Percentiles rank a stretch among this genome's conserved stretches.
Evolutionary conservation across 2,329 filamentous ascomycete genomes (phyloP).

Genomic region (Juglanconis juglandina): DNA sequence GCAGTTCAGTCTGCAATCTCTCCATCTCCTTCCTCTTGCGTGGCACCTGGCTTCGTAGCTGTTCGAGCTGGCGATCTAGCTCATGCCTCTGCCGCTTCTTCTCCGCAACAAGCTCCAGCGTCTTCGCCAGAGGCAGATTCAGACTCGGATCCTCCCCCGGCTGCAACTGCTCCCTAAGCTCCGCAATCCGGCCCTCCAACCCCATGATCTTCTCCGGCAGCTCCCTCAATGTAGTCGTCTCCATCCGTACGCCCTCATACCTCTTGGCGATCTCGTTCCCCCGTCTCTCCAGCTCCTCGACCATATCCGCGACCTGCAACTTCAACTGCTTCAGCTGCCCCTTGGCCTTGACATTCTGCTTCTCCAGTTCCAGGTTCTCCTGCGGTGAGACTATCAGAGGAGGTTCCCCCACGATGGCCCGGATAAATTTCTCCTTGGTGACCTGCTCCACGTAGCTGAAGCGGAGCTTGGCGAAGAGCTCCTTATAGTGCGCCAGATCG

Average conservation of each 20-base stretch:
- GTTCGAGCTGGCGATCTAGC: constrained; percentile 61
- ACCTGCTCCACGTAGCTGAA: constrained; percentile 98
- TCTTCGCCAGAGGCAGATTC: constrained; percentile 57
- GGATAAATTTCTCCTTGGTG: constrained; percentile 96
- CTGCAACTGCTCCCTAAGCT: constrained; percentile 41
- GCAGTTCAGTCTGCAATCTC: constrained; percentile 63
- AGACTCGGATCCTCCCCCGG: constrained; percentile 40
- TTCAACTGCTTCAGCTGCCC: constrained; percentile 76
- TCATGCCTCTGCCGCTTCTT: constrained; percentile 50
- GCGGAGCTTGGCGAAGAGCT: constrained; percentile 91
- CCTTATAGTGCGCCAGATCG: constrained; percentile 86
- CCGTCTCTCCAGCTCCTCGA: constrained; percentile 66
- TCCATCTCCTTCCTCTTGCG: constrained; percentile 66
- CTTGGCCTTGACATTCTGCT: constrained; percentile 66
- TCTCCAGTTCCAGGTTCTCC: constrained; percentile 77
- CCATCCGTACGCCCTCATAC: constrained; percentile 48
- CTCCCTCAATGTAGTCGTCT: constrained; percentile 46
- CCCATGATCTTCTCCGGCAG: constrained; percentile 48
- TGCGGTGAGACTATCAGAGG: constrained; percentile 77
- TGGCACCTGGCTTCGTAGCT: constrained; percentile 58
- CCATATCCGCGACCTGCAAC: constrained; percentile 69
- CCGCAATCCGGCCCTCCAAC: constrained; percentile 46
- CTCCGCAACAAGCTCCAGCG: constrained; percentile 49
- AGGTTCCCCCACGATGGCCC: constrained; percentile 85
- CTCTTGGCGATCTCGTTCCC: constrained; percentile 55